A percentile compares a stretch with the other conserved stretches of the same genome.
Evolutionary conservation across 2,329 filamentous ascomycete species (phyloP).

Genomic region (Aspergillus fischeri): DNA sequence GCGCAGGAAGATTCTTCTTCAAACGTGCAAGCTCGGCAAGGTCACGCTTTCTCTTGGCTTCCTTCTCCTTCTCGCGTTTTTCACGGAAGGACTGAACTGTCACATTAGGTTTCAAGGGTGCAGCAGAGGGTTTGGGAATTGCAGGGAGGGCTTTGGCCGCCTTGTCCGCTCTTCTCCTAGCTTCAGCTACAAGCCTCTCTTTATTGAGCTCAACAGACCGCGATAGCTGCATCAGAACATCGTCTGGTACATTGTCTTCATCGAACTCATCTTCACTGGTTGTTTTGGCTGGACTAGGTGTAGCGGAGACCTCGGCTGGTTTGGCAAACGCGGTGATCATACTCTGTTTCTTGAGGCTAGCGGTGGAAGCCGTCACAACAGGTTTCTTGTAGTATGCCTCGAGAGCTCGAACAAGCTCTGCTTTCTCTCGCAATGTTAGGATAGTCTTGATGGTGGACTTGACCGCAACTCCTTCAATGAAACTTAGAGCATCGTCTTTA

Average conservation of each 20-base stretch:
- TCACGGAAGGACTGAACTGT: conserved; percentile 61
- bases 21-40: conserved; percentile 67
- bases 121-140: conserved; percentile 22
- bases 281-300: conserved; percentile 26
- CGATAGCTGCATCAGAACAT: conserved; percentile 38
- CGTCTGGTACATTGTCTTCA: conserved; percentile 37
- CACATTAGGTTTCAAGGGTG: conserved; percentile 27
- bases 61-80: conserved; percentile 69
- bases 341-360: conserved; percentile 42
- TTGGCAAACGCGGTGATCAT: conserved; percentile 39
- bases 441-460: conserved; percentile 68
- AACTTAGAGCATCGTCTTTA: conserved; percentile 58
- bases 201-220: conserved; percentile 42
- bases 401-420: conserved; percentile 66
- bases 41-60: conserved; percentile 69
- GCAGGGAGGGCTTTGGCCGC: conserved; percentile 21
- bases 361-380: conserved; percentile 40
- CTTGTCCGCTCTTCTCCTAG: conserved; percentile 25
- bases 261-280: conserved; percentile 39
- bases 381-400: conserved; percentile 49
- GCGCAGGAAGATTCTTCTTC: conserved; percentile 51
- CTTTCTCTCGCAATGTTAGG: conserved; percentile 74
- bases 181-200: conserved; percentile 28
- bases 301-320: conserved; percentile 32
- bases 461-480: conserved; percentile 54